Percentiles rank a stretch among this genome's conserved stretches.
Conservation (phyloP, 208 protist species). For the Porcisia deanei region DNA sequence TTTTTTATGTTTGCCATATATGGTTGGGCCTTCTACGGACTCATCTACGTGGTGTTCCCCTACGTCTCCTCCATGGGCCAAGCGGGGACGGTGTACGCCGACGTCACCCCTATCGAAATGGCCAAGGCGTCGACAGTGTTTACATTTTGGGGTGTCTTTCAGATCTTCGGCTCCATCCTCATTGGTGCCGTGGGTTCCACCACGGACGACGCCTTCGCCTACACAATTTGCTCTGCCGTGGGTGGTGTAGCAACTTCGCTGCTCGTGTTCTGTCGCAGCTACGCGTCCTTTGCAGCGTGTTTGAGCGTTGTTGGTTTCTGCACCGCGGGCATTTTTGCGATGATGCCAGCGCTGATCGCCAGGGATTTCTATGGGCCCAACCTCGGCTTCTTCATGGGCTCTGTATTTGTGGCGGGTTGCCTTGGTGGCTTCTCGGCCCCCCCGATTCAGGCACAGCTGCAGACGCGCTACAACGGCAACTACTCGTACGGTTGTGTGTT, state of each 20-base stretch:
- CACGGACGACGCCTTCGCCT: slow-evolving; percentile 64
- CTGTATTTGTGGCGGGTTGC: slow-evolving; percentile 67
- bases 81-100: slow-evolving; percentile 65
- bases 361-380: slow-evolving; percentile 76
- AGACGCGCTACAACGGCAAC: slow-evolving; percentile 64
- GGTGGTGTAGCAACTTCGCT: slow-evolving; percentile 44
- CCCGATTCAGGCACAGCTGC: slow-evolving; percentile 71
- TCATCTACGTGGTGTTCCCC: slow-evolving; percentile 75
- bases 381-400: slow-evolving; percentile 77
- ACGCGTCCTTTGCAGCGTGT: slow-evolving; percentile 62
- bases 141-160: slow-evolving; percentile 78
- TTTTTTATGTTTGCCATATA: slow-evolving; percentile 82
- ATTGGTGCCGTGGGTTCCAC: slow-evolving; percentile 59
- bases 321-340: slow-evolving; percentile 80
- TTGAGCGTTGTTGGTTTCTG: slow-evolving; percentile 74
- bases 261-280: slow-evolving; percentile 67
- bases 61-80: slow-evolving; percentile 83
- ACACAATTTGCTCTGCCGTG: slow-evolving; percentile 49
- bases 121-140: slow-evolving; percentile 70
- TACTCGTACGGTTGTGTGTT: slow-evolving; percentile 81
- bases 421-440: slow-evolving; percentile 78
- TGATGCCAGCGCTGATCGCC: slow-evolving; percentile 79
- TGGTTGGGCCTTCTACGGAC: slow-evolving; percentile 78
- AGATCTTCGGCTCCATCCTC: slow-evolving; percentile 70
- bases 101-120: slow-evolving; percentile 44